phyloP scores from a whole-genome alignment of 805 yeast genomes.

The Candida ipomoeae region DNA sequence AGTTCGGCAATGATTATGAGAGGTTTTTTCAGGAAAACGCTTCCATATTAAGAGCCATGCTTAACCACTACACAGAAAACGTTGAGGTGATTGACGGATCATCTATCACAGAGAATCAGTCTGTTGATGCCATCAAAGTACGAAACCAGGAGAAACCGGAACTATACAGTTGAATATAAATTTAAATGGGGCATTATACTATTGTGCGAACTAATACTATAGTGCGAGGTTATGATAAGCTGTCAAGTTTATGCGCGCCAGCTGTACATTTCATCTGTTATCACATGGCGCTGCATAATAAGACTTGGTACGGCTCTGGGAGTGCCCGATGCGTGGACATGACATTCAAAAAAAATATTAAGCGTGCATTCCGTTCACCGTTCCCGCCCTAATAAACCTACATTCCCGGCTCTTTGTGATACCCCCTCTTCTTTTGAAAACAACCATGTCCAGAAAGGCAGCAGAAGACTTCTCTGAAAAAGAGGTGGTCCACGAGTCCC shows the following conservation, averaged over 20 bases:
- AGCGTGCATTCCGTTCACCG: background rate
- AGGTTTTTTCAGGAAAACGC: constrained; percentile 23
- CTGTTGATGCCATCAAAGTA: constrained; percentile 8
- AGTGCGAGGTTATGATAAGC: background rate
- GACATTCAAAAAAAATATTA: background rate
- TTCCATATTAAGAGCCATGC: constrained; percentile 10
- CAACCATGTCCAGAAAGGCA: background rate
- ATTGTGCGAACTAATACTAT: no score
- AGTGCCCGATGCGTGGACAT: background rate
- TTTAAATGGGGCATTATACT: no score
- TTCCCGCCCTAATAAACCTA: background rate
- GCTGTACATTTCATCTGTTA: background rate
- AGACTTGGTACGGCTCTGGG: background rate
- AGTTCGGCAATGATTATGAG: constrained; percentile 33
- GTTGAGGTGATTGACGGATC: constrained; percentile 13
- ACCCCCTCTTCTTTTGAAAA: background rate
- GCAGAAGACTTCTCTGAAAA: background rate
- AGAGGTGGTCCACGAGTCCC: background rate
- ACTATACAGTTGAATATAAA: background rate
- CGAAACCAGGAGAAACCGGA: constrained; percentile 12
- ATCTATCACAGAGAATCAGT: constrained; percentile 5
- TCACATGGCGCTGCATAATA: background rate
- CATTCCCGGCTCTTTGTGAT: no score
- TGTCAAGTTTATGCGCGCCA: constrained; percentile 1
- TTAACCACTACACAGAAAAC: constrained; percentile 11